Percentiles rank a stretch among this genome's conserved stretches.
These are phyloP conservation scores for Afroboletus lepidellus DNA, from an alignment of 1,284 basidiomycete genomes.

Conservation along the genomic window DNA sequence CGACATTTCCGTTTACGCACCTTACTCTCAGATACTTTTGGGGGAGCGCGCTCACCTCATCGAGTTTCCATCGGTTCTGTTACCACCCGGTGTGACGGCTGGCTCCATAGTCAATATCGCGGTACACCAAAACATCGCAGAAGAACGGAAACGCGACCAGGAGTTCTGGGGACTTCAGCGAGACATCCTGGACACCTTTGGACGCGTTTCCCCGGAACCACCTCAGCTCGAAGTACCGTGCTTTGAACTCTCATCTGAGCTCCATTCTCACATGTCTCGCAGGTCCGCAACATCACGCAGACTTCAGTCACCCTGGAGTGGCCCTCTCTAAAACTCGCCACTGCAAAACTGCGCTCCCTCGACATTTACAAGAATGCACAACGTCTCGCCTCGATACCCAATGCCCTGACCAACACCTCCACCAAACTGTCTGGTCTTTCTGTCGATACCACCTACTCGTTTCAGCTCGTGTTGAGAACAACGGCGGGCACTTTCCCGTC, in stretches of 20 bases:
- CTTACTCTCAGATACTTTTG: constrained; percentile 68
- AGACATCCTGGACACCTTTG: constrained; percentile 76
- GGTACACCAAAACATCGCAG: constrained; percentile 75
- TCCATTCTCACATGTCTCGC: constrained; percentile 18
- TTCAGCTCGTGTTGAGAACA: constrained; percentile 88
- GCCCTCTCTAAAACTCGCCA: constrained; percentile 83
- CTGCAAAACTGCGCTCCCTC: constrained; percentile 78
- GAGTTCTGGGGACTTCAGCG: constrained; percentile 84
- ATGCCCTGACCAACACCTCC: constrained; percentile 77
- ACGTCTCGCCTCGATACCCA: constrained; percentile 82
- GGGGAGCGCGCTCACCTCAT: constrained; percentile 92
- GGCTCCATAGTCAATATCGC: constrained; percentile 98
- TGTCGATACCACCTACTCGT: constrained; percentile 85
- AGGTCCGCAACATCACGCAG: constrained; percentile 92
- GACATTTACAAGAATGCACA: constrained; percentile 91
- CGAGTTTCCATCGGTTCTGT: constrained; percentile 90
- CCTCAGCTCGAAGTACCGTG: constrained; percentile 64
- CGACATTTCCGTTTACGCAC: constrained; percentile 4
- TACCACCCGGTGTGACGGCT: constrained; percentile 85
- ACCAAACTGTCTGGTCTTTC: constrained; percentile 90
- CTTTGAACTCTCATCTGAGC: not conserved
- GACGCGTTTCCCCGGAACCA: constrained; percentile 63
- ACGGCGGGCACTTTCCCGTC: constrained; percentile 88
- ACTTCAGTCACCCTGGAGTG: constrained; percentile 93
- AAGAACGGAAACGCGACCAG: constrained; percentile 77